Base-by-base conservation (phyloP, 805 yeast genomes). In the Jamesozyma gamospora region DNA sequence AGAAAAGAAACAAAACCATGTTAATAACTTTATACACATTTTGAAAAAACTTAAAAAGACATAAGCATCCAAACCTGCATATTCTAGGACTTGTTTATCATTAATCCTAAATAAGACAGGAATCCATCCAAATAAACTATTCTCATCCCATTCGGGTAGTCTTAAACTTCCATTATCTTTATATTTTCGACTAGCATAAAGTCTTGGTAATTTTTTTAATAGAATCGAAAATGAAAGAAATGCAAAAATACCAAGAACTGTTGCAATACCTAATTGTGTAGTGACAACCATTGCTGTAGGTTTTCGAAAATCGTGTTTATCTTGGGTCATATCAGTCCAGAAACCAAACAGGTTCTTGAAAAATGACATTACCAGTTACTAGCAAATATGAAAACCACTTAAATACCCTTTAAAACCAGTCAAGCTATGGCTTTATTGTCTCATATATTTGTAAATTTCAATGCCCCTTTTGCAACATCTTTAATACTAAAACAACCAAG, bases 31-130 rank as follows among this genome's bases (percentile, higher is more conserved):
- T 36, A 88, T 83, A 44, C 92, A 74, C 83, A 87, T 84, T 44
- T 83, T 80, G 71, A 92, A 92, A 57, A 90, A 88, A 3, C 87
- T 87, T 26, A 90, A 63, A 53, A 84, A 90, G 35, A 92, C 97
- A 62, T 74, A 87, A 0, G 96, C 96, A 63, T 90, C 98, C 33
- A 90, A 63, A 0, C 98, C 98, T 2, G 96, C 95, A 52, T 79
- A 81, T 44, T 86, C 90, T 37, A 90, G 68, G 2, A 92, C 73
- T 42, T 86, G 87, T 13, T 73, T 69, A 49, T 90, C 97, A 19
- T 71, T 67, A 15, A 88, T 77, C 11, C 60, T 60, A 54, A 73
- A 74, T 12, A 90, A 63, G 0, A 77, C 73, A 0, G 78, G 73
- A 8, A 88, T 68, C 96, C 97, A 90, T 2, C 88, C 87, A 50